Percentiles rank a stretch among this genome's conserved stretches.
Evolutionary conservation across 2,329 filamentous ascomycete genomes (phyloP).

Genomic region (Penicillium sp.): DNA sequence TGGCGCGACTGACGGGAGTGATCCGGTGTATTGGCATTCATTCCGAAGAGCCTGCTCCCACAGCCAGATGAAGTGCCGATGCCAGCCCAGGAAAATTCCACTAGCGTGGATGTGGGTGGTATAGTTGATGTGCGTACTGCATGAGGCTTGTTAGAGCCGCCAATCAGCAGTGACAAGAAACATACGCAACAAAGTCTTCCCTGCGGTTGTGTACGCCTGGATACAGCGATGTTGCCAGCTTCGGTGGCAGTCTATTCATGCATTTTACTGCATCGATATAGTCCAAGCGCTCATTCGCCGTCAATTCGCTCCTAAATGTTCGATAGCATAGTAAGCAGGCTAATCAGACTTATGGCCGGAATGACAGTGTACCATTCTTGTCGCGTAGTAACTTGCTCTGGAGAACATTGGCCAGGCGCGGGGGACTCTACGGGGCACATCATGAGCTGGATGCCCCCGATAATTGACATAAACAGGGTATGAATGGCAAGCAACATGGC

Average conservation of each 20-base stretch:
- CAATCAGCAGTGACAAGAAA: neutral
- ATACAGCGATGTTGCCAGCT: conserved; percentile 6
- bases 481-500: too few species aligned
- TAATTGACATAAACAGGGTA: too few species aligned
- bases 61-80: conserved; percentile 12
- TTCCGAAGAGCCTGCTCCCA: conserved; percentile 9
- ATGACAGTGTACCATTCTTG: too few species aligned
- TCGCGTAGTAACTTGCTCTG: too few species aligned
- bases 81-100: conserved; percentile 10
- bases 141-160: too few species aligned
- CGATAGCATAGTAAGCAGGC: too few species aligned
- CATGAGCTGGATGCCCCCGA: too few species aligned
- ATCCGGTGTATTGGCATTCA: conserved; percentile 12
- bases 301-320: too few species aligned
- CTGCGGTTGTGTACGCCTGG: conserved; percentile 12
- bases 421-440: too few species aligned
- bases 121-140: conserved; percentile 14
- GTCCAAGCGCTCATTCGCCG: neutral
- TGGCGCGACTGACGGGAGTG: conserved; percentile 1
- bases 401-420: too few species aligned
- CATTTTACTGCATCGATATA: conserved; percentile 14
- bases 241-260: conserved; percentile 5
- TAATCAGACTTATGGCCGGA: too few species aligned
- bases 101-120: conserved; percentile 6
- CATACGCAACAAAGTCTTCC: conserved; percentile 18